Percentiles rank a stretch among this genome's conserved stretches.
Evolutionary conservation across 139 green algal genomes (phyloP).

Genomic region (Eudorina sp.): DNA sequence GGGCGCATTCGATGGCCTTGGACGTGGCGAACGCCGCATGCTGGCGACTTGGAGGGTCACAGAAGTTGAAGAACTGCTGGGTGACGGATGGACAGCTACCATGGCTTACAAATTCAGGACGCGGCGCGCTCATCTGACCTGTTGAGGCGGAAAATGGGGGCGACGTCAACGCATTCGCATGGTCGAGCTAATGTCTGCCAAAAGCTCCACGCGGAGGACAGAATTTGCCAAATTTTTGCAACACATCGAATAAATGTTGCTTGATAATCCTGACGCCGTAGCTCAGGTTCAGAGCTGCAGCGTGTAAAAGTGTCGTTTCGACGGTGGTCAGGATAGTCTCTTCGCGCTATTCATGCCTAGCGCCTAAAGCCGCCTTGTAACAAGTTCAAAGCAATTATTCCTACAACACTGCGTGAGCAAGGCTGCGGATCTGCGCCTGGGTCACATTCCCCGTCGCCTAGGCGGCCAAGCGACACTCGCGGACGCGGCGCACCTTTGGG

Average conservation of each 20-base stretch:
- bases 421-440: background rate
- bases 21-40: background rate
- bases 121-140: background rate
- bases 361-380: no score
- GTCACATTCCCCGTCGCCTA: background rate
- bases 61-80: constrained; percentile 2
- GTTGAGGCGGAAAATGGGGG: background rate
- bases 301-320: constrained; percentile 19
- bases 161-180: no score
- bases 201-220: no score
- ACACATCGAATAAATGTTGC: no score
- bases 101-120: background rate
- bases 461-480: background rate
- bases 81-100: background rate
- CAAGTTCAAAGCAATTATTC: no score
- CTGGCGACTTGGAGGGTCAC: background rate
- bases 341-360: no score
- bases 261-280: no score
- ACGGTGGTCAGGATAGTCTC: background rate
- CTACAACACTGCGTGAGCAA: background rate
- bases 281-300: no score
- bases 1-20: background rate
- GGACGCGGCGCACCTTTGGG: background rate
- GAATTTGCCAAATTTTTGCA: no score
- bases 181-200: no score